A percentile compares a stretch with the other conserved stretches of the same genome.
Conservation (phyloP, 352 stramenopile species). For the Thalassiosira delicatula region DNA sequence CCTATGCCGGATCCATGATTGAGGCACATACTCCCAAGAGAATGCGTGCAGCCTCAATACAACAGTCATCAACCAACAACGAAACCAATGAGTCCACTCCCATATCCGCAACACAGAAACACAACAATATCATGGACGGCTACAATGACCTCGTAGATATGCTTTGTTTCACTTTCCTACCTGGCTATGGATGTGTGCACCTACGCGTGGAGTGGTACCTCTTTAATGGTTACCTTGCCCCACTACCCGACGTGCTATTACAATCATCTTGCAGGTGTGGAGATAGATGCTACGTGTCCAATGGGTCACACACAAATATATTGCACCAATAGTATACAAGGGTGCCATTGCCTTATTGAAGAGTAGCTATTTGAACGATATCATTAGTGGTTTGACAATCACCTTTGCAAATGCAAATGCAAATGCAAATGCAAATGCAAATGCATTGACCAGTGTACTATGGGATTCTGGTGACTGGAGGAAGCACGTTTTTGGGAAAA, state of each 20-base stretch:
- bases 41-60: not conserved
- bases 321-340: not conserved
- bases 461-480: not conserved
- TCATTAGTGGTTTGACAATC: not conserved
- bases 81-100: no score
- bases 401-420: no score
- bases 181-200: not conserved
- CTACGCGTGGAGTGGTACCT: not conserved
- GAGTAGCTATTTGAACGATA: not conserved
- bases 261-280: not conserved
- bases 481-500: not conserved
- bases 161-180: not conserved
- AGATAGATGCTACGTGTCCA: not conserved
- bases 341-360: not conserved
- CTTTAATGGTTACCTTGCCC: not conserved
- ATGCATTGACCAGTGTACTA: not conserved
- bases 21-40: not conserved
- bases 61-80: not conserved
- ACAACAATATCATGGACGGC: not conserved
- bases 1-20: not conserved
- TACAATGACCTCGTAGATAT: not conserved
- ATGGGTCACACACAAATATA: not conserved
- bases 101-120: not conserved
- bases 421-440: no score
- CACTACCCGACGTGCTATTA: not conserved